Base-by-base conservation (phyloP, 805 yeast genomes). In the Yarrowia deformans region DNA sequence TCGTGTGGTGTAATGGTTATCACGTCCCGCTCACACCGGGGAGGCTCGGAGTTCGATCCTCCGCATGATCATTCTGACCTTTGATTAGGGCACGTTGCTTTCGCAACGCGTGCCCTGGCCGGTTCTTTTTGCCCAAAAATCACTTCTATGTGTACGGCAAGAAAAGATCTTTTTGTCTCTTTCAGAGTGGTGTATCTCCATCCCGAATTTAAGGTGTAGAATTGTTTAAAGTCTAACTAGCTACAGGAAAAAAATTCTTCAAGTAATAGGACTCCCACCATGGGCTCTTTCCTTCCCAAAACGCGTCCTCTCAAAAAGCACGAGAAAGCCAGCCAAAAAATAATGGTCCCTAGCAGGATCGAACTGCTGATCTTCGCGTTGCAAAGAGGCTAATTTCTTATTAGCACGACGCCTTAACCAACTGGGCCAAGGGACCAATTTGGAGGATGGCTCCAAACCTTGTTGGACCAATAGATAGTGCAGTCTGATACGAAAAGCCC, bases 361-460 rank as follows among this genome's bases (percentile, higher is more conserved):
- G 83, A 80, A 80, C 83, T 79, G 83, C 82, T 80, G 83, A 80
- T 80, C 83, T 80, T 79, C 80, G 82, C 82, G 82, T 80, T 46
- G 67, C 54, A 58, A 58, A 58, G 64, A 58, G 49, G 64, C 64
- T 58, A 58, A 58, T 58, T 58, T 61, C 54, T 46, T 61, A 61
- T 61, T 61, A 61, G 67, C 67, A 61, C 67, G 67, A 61, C 67
- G 67, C 67, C 67, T 61, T 61, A 61, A 61, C 67, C 67, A 61
- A 61, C 67, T 61, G 67, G 67, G 67, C 67, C 67, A 61, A 61
- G 67, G 67, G 67, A 61, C 67, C 67, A 14, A 7, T 18, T 18
- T 43, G 9, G 8, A 7, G 12, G 12, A 7, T 23, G 32, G 14
- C 9, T 18, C 4, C 10, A 9, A 48, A 48, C 29, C 52, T 48